Evolutionary conservation across 78 protist genomes (phyloP).

Genomic region (Emiliania huxleyi): DNA sequence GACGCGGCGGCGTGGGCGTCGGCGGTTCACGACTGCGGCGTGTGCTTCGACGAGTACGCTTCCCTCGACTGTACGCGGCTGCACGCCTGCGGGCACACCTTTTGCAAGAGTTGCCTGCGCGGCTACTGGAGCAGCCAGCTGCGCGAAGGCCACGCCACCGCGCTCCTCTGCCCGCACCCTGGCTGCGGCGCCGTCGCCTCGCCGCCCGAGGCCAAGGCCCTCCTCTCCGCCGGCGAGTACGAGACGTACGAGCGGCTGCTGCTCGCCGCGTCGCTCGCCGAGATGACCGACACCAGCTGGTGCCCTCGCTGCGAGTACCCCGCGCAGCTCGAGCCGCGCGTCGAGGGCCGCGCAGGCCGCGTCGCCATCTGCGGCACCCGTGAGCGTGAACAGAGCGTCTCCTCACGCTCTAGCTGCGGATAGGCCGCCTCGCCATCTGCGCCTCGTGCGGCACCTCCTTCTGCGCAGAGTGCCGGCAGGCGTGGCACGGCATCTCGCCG

Average conservation of each 20-base stretch:
- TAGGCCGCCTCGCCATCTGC: background rate
- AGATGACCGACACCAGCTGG: background rate
- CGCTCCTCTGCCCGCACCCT: background rate
- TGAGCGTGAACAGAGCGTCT: no score
- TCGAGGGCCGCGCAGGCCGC: background rate
- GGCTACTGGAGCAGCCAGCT: background rate
- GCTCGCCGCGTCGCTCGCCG: background rate
- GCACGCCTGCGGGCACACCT: background rate
- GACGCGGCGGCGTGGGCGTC: background rate
- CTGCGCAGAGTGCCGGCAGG: background rate
- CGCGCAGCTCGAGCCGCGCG: background rate
- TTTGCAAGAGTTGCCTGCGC: background rate
- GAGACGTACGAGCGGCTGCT: background rate
- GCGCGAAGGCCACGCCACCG: background rate
- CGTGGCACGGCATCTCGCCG: background rate
- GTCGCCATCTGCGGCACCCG: background rate
- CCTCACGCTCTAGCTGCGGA: no score
- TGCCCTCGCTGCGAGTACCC: conserved; percentile 22
- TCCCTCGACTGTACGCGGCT: background rate
- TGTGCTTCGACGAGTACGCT: background rate
- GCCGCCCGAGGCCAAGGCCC: background rate
- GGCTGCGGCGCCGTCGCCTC: background rate
- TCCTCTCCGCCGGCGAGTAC: background rate
- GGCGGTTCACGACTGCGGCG: background rate
- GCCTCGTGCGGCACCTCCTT: background rate